phyloP scores from a whole-genome alignment of 495 filamentous ascomycete genomes.

The Hapsidospora chrysogenum region DNA sequence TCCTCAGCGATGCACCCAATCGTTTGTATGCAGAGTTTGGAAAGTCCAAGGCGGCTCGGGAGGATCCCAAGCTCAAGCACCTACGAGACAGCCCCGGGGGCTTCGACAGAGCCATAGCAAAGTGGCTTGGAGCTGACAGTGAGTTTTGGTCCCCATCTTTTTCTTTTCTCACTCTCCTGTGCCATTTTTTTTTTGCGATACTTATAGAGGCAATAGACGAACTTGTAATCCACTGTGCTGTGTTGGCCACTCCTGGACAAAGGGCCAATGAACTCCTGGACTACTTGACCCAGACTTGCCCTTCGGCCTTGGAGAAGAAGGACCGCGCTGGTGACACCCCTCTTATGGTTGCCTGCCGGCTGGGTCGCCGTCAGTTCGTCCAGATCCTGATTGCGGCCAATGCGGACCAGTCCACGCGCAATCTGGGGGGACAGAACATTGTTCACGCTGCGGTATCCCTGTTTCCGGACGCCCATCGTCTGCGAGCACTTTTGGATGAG shows the following conservation, averaged over 20 bases:
- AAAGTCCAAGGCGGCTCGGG: constrained; percentile 29
- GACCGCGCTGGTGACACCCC: constrained; percentile 40
- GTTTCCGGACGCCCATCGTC: constrained; percentile 8
- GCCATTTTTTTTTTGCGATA: not conserved
- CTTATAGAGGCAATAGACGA: constrained; percentile 38
- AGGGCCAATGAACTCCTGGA: constrained; percentile 35
- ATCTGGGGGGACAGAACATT: constrained; percentile 37
- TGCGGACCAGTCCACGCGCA: constrained; percentile 43
- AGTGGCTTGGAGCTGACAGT: constrained; percentile 42
- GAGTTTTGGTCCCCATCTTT: too few relatives aligned
- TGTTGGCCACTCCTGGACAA: constrained; percentile 23
- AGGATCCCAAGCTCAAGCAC: constrained; percentile 38
- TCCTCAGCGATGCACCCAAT: constrained; percentile 45
- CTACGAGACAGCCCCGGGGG: constrained; percentile 35
- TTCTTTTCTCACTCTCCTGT: constrained; percentile 10
- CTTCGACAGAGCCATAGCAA: constrained; percentile 38
- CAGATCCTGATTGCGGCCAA: constrained; percentile 43
- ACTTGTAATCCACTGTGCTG: constrained; percentile 47
- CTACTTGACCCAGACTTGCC: constrained; percentile 40
- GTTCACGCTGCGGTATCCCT: constrained; percentile 34
- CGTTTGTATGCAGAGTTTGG: constrained; percentile 46
- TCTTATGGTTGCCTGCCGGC: constrained; percentile 36
- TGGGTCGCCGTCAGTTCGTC: constrained; percentile 33
- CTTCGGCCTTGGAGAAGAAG: constrained; percentile 39
- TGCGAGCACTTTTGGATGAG: constrained; percentile 30